Percentiles rank a stretch among this genome's conserved stretches.
Conservation (phyloP, 164 flowering plant species). For the Tetracentron sinense region DNA sequence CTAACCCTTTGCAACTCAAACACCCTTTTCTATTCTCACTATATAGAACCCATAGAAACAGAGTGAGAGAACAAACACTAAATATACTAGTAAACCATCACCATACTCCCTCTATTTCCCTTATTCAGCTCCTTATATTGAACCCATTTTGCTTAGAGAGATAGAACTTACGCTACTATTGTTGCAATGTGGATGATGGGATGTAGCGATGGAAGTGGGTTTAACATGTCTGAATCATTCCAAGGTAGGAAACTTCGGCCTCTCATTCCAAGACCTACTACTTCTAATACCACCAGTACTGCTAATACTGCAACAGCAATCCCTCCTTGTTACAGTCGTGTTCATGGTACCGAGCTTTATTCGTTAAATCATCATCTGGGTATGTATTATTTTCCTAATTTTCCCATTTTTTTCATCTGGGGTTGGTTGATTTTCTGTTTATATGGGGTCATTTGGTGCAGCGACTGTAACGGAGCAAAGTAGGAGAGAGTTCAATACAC, state of each 20-base stretch:
- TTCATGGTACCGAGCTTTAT: constrained; percentile 39
- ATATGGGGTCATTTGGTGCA: background rate
- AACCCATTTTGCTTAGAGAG: background rate
- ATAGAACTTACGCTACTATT: too few relatives aligned
- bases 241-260: constrained; percentile 58
- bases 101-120: background rate
- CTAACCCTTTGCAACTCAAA: too few relatives aligned
- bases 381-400: constrained; percentile 9
- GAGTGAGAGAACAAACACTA: background rate
- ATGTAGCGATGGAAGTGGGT: constrained; percentile 45
- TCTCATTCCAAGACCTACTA: constrained; percentile 48
- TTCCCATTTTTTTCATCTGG: too few relatives aligned
- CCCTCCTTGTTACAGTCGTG: constrained; percentile 31
- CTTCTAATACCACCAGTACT: constrained; percentile 6
- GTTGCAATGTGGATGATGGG: constrained; percentile 64
- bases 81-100: too few relatives aligned
- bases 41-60: background rate
- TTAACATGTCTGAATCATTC: constrained; percentile 43
- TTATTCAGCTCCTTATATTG: background rate
- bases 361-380: constrained; percentile 50
- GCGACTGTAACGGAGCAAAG: constrained; percentile 36
- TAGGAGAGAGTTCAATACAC: constrained; percentile 40
- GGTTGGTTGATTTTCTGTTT: background rate
- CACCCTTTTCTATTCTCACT: too few relatives aligned
- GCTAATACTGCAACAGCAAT: too few relatives aligned